Conservation (phyloP, 371 early-diverging fungal species). For the Rhizopus sp. region DNA sequence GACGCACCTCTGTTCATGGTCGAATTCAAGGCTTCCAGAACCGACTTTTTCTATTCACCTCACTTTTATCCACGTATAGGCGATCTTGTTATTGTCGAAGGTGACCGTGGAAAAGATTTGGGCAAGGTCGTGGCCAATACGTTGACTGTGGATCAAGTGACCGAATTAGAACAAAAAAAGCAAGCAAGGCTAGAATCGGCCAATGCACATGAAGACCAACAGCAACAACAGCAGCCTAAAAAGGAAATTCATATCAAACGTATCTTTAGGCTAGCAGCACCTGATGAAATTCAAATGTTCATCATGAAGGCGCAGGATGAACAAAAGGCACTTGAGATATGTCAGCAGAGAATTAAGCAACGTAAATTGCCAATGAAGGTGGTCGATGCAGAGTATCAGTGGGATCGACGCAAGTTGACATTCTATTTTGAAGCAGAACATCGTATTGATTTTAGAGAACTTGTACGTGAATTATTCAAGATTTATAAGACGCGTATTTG, state of each 20-base stretch:
- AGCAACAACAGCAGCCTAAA: constrained; percentile 23
- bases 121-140: constrained; percentile 70
- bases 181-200: constrained; percentile 14
- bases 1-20: constrained; percentile 76
- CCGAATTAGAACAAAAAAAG: constrained; percentile 22
- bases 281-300: constrained; percentile 73
- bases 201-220: constrained; percentile 13
- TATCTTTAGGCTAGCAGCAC: constrained; percentile 82
- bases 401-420: constrained; percentile 96
- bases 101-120: constrained; percentile 94
- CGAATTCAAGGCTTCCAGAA: constrained; percentile 90
- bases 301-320: constrained; percentile 84
- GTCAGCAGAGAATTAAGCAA: constrained; percentile 86
- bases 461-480: constrained; percentile 98
- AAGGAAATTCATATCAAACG: constrained; percentile 86
- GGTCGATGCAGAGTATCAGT: constrained; percentile 97
- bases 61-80: constrained; percentile 53
- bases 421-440: constrained; percentile 93
- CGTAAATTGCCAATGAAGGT: constrained; percentile 92
- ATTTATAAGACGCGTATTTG: constrained; percentile 99
- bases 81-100: constrained; percentile 93
- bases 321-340: constrained; percentile 80
- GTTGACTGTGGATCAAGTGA: constrained; percentile 37
- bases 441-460: constrained; percentile 97
- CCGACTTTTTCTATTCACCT: constrained; percentile 79